Evolutionary conservation across 192 early-diverging fungal species (phyloP), one percentile per base, ranked within the genome.

Genomic region (Backusella westeae): DNA sequence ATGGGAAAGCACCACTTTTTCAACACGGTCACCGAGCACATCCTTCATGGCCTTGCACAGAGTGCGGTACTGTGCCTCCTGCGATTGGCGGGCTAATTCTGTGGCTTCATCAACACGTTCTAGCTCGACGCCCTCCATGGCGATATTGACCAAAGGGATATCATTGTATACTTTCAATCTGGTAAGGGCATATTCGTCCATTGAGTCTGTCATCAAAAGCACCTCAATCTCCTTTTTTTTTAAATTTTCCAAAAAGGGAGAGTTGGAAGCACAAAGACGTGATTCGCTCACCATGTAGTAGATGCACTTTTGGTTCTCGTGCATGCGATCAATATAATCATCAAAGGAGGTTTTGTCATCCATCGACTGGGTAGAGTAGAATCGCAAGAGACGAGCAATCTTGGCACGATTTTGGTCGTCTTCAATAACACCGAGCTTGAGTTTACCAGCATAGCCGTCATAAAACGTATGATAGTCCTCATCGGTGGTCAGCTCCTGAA

Each of bases 251-350:
- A 98, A 86, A 94, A 98, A 99, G 63, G 98, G 97, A 78, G 95
- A 94, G 85, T 94, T 94, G 86, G 97, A 96, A 75, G 97, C 95
- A 32, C 92, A 93, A 78, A 91, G 89, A 78, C 91, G 91, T 77
- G 93, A 95, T 89, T 98, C 95, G 72, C 96, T 96, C 69, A 96
- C 97, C 89, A 98, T 97, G 88, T 95, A 96, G 89, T 98, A 99
- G 86, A 99, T 99, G 89, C 94, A 93, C 94, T 98, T 97, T 88
- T 99, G 98, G 92, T 96, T 97, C 91, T 98, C 96, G 84, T 94
- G 94, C 98, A 99, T 99, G 86, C 98, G 98, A 75, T 95, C 97
- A 77, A 99, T 90, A 84, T 99, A 99, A 91, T 99, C 98, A 92
- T 99, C 97, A 83, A 99, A 88, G 71, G 97, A 98, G 78, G 95